Evolutionary conservation across 441 rosid genomes (phyloP), one percentile per base, ranked within the genome.

Genomic region (Geranium incanum): DNA sequence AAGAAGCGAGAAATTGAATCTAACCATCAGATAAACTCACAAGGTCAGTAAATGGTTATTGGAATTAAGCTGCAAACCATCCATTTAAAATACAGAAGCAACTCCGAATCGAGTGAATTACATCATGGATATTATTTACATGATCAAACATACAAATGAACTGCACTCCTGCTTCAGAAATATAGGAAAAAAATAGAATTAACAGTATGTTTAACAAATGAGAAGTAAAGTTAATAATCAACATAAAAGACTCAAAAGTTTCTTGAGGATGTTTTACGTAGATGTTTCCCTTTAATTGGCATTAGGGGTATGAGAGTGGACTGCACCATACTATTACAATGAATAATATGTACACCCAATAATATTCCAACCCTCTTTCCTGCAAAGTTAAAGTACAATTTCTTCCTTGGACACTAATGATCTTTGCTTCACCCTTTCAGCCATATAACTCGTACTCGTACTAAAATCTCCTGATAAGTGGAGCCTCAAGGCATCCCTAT

Each of bases 11-110:
- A 6, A 60, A 9, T 13, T 37, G 8, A 15, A 55, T 39, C 71
- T 70, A 68, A 72, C 60, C 19, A 50, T 63, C 52, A 67, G 64
- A 39, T 11, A 36, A 65, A 62, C 84, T 79, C 52, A 82, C 81
- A 81, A 23, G 72, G 67, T 64, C 71, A 15, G 38, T 69, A 57
- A 57, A 75, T 37, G 48, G 21, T 28, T 66, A 78, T 60, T 64
- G 57, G 68, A 78, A 77, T 68, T 77, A 66, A 74, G 70, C 76
- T 60, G 69, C 68, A 68, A 70, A 70, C 81, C 72, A 73, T 55
- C 72, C 64, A 45, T 37, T 74, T 68, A 71, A 67, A 73, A 71
- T 64, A 60, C 39, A 68, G 41, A 69, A 80, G 68, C 66, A 67
- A 71, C 70, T 69, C 78, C 74, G 33, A 74, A 74, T 71, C 48